These are phyloP conservation scores for Gastrolobium villosum DNA, from an alignment of 306 rosid genomes.

Conservation along the genomic window DNA sequence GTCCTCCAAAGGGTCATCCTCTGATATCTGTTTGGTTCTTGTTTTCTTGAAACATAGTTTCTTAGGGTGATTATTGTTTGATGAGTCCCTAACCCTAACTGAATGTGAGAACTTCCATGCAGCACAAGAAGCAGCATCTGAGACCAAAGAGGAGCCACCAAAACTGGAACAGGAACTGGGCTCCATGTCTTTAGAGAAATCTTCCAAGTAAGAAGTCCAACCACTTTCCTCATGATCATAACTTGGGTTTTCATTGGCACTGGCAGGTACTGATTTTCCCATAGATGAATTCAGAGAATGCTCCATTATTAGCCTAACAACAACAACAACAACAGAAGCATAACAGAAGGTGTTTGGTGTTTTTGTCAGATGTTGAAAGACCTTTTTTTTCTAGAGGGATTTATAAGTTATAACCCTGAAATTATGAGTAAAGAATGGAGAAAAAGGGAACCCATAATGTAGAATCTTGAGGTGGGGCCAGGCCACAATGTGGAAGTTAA, in stretches of 20 bases:
- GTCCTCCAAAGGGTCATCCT: conserved; percentile 83
- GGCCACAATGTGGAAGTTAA: conserved; percentile 53
- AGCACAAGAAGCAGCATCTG: conserved; percentile 91
- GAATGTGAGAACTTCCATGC: conserved; percentile 66
- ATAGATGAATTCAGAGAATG: conserved; percentile 58
- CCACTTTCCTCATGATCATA: conserved; percentile 82
- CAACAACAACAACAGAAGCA: neutral
- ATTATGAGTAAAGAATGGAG: conserved; percentile 48
- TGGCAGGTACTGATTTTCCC: conserved; percentile 50
- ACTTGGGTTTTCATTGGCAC: conserved; percentile 2
- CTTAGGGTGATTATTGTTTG: conserved; percentile 39
- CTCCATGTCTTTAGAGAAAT: conserved; percentile 51
- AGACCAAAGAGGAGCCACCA: conserved; percentile 77
- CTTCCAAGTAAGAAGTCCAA: conserved; percentile 92
- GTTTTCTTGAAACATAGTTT: conserved; percentile 70
- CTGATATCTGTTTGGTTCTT: conserved; percentile 59
- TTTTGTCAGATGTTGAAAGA: conserved; percentile 43
- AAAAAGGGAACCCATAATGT: conserved; percentile 48
- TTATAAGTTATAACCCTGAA: conserved; percentile 54
- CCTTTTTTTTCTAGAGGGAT: conserved; percentile 32
- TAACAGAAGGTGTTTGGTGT: neutral
- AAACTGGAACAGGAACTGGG: conserved; percentile 50
- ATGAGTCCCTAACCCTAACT: conserved; percentile 3
- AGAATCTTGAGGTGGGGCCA: conserved; percentile 69
- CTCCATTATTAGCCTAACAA: conserved; percentile 53